A percentile compares a stretch with the other conserved stretches of the same genome.
phyloP scores from a whole-genome alignment of 2,329 filamentous ascomycete species.

The Arthrinium puccinioides region DNA sequence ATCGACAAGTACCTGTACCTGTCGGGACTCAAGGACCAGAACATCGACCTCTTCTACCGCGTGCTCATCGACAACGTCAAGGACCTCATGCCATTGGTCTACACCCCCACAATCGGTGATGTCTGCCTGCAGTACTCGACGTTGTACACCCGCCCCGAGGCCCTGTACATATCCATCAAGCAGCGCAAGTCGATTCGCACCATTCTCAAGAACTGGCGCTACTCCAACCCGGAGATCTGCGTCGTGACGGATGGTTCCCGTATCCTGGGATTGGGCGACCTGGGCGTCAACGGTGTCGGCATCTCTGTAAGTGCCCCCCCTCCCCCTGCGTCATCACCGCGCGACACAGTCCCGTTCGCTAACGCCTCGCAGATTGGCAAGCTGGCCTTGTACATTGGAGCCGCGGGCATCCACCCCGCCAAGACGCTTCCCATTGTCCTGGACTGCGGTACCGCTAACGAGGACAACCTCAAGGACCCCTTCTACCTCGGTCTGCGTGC shows the following conservation, averaged over 20 bases:
- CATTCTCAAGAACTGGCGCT: conserved; percentile 90
- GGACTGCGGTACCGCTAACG: conserved; percentile 60
- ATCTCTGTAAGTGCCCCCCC: conserved; percentile 63
- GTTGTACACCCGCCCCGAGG: conserved; percentile 91
- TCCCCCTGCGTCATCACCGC: neutral
- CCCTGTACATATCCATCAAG: conserved; percentile 91
- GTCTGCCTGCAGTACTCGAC: conserved; percentile 95
- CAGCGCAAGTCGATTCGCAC: conserved; percentile 85
- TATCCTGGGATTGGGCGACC: conserved; percentile 85
- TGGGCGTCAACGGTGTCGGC: conserved; percentile 95
- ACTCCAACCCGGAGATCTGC: conserved; percentile 84
- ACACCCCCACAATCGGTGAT: conserved; percentile 88
- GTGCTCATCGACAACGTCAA: conserved; percentile 70
- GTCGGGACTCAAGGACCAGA: conserved; percentile 66
- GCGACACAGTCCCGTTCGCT: conserved; percentile 12
- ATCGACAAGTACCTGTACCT: conserved; percentile 84
- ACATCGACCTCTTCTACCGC: conserved; percentile 77
- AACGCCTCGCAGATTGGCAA: conserved; percentile 64
- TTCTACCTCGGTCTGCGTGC: conserved; percentile 87
- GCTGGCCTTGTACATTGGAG: conserved; percentile 88
- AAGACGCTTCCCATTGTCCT: conserved; percentile 70
- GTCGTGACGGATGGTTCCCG: conserved; percentile 95
- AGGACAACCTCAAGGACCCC: conserved; percentile 57
- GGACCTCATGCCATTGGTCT: conserved; percentile 77
- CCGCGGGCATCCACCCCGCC: conserved; percentile 85